A percentile compares a stretch with the other conserved stretches of the same genome.
Evolutionary conservation across 1,139 yeast genomes (phyloP).

Genomic region (Meyerozyma smithsonii): DNA sequence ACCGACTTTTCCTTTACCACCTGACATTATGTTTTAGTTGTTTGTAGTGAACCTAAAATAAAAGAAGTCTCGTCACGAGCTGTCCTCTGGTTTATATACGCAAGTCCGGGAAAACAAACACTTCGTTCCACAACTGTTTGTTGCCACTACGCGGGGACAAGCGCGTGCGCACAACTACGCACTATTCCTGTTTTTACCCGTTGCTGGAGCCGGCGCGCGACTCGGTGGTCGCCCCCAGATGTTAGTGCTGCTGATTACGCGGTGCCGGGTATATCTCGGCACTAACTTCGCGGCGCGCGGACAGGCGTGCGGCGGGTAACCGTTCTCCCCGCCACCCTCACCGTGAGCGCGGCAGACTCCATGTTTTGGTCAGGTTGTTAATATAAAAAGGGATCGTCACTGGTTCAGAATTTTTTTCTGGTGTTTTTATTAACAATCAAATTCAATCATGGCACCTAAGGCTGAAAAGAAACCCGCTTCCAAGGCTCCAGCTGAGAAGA

Average conservation of each 20-base stretch:
- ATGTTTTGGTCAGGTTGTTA: background rate
- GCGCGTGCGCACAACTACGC: conserved; percentile 6
- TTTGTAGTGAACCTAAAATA: conserved; percentile 8
- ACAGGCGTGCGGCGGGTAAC: conserved; percentile 1
- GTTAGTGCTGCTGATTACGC: conserved; percentile 8
- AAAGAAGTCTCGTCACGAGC: conserved; percentile 5
- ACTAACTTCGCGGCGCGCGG: background rate
- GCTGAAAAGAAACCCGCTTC: conserved; percentile 99
- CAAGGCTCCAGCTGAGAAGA: conserved; percentile 97
- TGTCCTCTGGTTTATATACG: conserved; percentile 3
- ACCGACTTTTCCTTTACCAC: conserved; percentile 54
- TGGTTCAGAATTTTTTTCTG: conserved; percentile 9
- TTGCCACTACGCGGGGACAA: background rate
- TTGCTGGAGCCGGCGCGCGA: background rate
- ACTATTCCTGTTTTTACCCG: conserved; percentile 11
- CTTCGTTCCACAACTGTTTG: background rate
- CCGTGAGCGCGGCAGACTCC: conserved; percentile 2
- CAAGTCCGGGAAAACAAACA: background rate
- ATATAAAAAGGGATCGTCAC: conserved; percentile 2
- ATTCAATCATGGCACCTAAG: conserved; percentile 80
- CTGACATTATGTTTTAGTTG: conserved; percentile 34
- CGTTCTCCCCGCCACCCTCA: conserved; percentile 2
- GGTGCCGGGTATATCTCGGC: conserved; percentile 6
- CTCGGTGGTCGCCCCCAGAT: background rate
- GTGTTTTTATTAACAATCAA: conserved; percentile 11